Evolutionary conservation across 176 grass and related monocot genomes (phyloP), one percentile per base, ranked within the genome.

Genomic region (Puccinellia tenuiflora): DNA sequence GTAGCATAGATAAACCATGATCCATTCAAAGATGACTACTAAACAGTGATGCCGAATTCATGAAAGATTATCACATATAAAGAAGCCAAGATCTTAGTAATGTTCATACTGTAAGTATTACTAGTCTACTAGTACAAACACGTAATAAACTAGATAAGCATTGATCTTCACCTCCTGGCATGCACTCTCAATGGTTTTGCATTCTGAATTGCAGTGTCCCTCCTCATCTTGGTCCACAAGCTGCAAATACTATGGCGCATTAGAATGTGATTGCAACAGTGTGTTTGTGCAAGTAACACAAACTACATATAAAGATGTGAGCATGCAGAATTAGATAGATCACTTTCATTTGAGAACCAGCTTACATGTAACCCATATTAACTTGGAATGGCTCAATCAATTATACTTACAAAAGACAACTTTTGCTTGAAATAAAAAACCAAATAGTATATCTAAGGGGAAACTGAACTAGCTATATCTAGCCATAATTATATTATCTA

Each of bases 151-250:
- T 20, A 51, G 3, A 13, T 66, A 59, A 40, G 65, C 5, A 79
- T 52, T 11, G 50, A 31, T 38, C 5, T 68, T 90, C 71, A 98
- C 96, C 92, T 98, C 89, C 76, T 98, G 96, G 62, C 96, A 98
- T 78, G 96, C 91, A 63, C 87, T 85, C 65, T 98, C 93, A 65
- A 98, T 95, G 42, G 96, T 98, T 73, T 98, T 95, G 77, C 96
- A 98, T 87, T 95, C 87, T 24, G 96, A 86, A 52, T 95, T 95
- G 71, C 96, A 95, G 37, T 95, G 91, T 9, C 96, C 96, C 85
- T 98, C 96, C 83, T 90, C 85, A 63, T 88, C 91, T 93, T 98
- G 92, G 22, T 95, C 96, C 82, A 98, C 93, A 53, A 98, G 87
- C 96, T 98, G 89, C 16, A 77, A 85, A 90, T 40, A 75, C 13